Evolutionary conservation across 306 rosid species (phyloP), one percentile per base, ranked within the genome.

Genomic region (Sesbania bispinosa): DNA sequence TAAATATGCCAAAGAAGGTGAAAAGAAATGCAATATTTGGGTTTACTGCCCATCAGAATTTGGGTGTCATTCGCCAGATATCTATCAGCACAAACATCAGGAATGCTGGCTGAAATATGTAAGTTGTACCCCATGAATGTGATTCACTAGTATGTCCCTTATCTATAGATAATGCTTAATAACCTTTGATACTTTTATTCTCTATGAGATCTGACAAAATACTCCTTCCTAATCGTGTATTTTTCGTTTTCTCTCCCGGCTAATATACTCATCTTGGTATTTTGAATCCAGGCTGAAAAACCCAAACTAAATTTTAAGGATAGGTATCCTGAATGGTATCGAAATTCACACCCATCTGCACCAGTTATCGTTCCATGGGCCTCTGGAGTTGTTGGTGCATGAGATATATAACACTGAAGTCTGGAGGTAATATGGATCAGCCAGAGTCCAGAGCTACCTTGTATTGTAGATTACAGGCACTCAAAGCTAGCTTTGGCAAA

Each of bases 71-170:
- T 94, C 98, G 36, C 97, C 96, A 15, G 98, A 94, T 66, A 86
- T 86, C 51, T 94, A 94, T 52, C 78, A 86, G 67, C 98, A 94
- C 69, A 89, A 81, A 83, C 88, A 84, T 80, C 87, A 70, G 62
- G 98, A 90, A 48, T 94, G 98, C 80, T 94, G 98, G 98, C 84
- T 94, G 36, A 94, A 94, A 94, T 87, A 80, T 74, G 98, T 94
- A 79, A 89, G 92, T 59, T 68, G 15, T 24, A 39, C 59, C 76
- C 21, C 19, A 9, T 35, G 11, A 35, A 35, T 35, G 11, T 46
- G 42, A 18, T 72, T 57, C 51, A 14, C 50, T 26, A n/a, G 10
- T 11, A 27, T 67, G 62, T 29, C 54, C 38, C 65, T 54, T 42
- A 20, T 5, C 43, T 54, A 62, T 21, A 15, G 27, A 69, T 13